phyloP scores from a whole-genome alignment of 495 filamentous ascomycete species.

The Daldinia concentrica region DNA sequence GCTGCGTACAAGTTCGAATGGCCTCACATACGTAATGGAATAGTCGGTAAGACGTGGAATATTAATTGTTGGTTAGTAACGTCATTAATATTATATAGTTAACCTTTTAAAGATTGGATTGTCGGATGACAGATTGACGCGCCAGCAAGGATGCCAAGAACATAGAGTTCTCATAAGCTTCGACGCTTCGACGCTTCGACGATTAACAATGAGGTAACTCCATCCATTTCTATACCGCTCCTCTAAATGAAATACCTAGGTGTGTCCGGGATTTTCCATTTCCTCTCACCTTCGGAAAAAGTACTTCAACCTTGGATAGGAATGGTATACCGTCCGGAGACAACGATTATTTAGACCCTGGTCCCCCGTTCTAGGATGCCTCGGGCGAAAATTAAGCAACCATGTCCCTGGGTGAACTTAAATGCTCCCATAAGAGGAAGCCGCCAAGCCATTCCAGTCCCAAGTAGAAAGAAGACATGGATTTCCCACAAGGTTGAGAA shows the following conservation, averaged over 20 bases:
- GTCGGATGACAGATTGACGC: not conserved
- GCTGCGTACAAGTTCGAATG: not conserved
- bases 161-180: not conserved
- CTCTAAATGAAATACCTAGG: not conserved
- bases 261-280: not conserved
- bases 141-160: not conserved
- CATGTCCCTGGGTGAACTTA: not conserved
- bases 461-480: slow-evolving; percentile 4
- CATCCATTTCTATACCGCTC: not conserved
- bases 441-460: not conserved
- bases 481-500: not conserved
- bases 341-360: not conserved
- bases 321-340: not conserved
- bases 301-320: not conserved
- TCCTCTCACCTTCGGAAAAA: not conserved
- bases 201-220: not conserved
- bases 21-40: not conserved
- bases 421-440: slow-evolving; percentile 2
- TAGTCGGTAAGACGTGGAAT: not conserved
- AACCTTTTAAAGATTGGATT: not conserved
- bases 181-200: too few relatives aligned
- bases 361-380: not conserved
- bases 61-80: not conserved
- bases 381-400: not conserved
- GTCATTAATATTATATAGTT: not conserved